Evolutionary conservation across 305 asterid genomes (phyloP), one percentile per base, ranked within the genome.

Genomic region (Rubia peregrina): DNA sequence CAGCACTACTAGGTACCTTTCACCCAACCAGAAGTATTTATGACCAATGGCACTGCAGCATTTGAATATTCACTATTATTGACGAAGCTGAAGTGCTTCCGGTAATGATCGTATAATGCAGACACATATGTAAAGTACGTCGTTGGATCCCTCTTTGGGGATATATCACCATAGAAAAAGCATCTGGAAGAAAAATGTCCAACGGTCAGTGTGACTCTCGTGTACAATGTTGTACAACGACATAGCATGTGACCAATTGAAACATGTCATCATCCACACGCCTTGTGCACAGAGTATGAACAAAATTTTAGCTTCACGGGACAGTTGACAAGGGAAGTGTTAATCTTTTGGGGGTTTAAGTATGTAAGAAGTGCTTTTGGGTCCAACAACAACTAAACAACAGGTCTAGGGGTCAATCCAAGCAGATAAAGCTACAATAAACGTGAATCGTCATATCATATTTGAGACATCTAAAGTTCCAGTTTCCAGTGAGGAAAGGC

Each of bases 11-110:
- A 74, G 36, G 43, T 68, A 86, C 97, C 98, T 89, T 91, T 94
- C 60, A 94, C 97, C 98, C 99, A 94, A 72, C 96, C 99, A 5
- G 95, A 88, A 70, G 99, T 91, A 86, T 94, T 94, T 76, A 94
- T 82, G 77, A 94, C 89, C 75, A 91, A 88, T n/a, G 99, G 98
- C 69, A 88, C 61, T 55, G 82, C 85, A 69, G 78, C 69, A 76
- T 70, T 73, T 67, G 73, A 78, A 73, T 70, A 17, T 66, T 74
- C 80, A 44, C 78, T 67, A 67, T 71, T 76, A 71, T 67, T 71
- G 61, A 61, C 69, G 68, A 26, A 49, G 71, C 65, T 40, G 75
- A 71, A 82, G 71, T 82, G 79, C 74, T 82, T 79, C 72, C 72
- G 74, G 80, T 89, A 94, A 82, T 89, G 76, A 67, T 91, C 96